Conservation (phyloP, 192 early-diverging fungal species). For the Gaertneriomyces sp. region DNA sequence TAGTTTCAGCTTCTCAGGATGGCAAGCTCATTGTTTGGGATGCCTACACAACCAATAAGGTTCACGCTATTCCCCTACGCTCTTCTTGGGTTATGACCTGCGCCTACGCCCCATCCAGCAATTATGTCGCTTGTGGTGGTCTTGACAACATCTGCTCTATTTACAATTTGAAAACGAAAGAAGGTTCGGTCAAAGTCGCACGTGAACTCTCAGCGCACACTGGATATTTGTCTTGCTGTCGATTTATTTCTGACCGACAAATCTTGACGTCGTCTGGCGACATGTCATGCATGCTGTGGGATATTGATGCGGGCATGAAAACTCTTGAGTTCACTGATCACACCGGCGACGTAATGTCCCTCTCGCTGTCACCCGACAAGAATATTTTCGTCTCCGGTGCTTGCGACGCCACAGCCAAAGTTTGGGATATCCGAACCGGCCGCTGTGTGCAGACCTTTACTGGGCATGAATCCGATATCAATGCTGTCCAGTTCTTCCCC, state of each 20-base stretch:
- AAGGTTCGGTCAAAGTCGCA: slow-evolving; percentile 90
- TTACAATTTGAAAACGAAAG: slow-evolving; percentile 93
- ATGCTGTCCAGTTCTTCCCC: slow-evolving; percentile 99
- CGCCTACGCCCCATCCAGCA: slow-evolving; percentile 96
- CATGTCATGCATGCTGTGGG: slow-evolving; percentile 99
- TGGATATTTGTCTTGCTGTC: slow-evolving; percentile 96
- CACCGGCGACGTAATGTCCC: slow-evolving; percentile 97
- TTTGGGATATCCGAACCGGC: slow-evolving; percentile 97
- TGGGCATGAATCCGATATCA: slow-evolving; percentile 98
- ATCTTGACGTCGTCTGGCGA: slow-evolving; percentile 95
- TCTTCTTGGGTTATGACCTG: slow-evolving; percentile 99
- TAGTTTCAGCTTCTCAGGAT: slow-evolving; percentile 98
- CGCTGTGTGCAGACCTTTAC: slow-evolving; percentile 98
- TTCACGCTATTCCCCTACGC: slow-evolving; percentile 95
- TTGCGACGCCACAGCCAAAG: slow-evolving; percentile 96
- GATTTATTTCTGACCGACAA: slow-evolving; percentile 93
- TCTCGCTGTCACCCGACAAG: slow-evolving; percentile 89
- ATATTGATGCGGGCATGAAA: slow-evolving; percentile 98
- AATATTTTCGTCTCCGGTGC: slow-evolving; percentile 97
- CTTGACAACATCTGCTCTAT: slow-evolving; percentile 99
- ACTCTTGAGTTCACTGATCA: slow-evolving; percentile 96
- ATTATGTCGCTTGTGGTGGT: slow-evolving; percentile 98
- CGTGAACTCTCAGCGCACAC: slow-evolving; percentile 95
- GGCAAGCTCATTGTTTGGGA: slow-evolving; percentile 99
- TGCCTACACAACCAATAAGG: slow-evolving; percentile 97